Evolutionary conservation across 306 rosid genomes (phyloP).

Genomic region (Amphicarpaea edgeworthii): DNA sequence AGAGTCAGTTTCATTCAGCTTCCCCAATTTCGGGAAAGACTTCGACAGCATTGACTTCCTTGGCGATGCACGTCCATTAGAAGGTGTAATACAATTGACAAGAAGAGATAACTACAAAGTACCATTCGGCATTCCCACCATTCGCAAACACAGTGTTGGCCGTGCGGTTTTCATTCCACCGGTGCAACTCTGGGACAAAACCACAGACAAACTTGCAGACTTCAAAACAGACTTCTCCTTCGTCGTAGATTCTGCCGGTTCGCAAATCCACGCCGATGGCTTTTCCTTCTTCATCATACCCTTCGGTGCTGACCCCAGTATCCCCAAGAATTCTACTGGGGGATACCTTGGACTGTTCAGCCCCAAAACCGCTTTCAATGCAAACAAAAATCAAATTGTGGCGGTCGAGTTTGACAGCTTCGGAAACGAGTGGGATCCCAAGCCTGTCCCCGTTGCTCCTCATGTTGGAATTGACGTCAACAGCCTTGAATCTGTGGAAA

Average conservation of each 20-base stretch:
- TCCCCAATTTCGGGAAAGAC: no score
- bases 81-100: no score
- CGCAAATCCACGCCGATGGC: slow-evolving; percentile 51
- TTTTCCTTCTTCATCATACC: slow-evolving; percentile 63
- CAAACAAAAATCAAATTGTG: slow-evolving; percentile 32
- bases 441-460: not conserved
- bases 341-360: slow-evolving; percentile 25
- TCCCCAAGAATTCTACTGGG: slow-evolving; percentile 48
- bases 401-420: slow-evolving; percentile 42
- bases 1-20: no score
- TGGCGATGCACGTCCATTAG: no score
- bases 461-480: slow-evolving; percentile 66
- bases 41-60: no score
- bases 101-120: no score
- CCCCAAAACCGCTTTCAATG: slow-evolving; percentile 21
- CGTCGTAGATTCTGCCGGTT: no score
- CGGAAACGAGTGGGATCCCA: slow-evolving; percentile 54
- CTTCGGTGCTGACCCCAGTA: slow-evolving; percentile 7
- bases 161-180: not conserved
- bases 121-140: not conserved
- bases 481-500: not conserved
- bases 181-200: not conserved
- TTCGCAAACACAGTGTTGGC: slow-evolving; percentile 4
- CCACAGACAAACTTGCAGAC: not conserved
- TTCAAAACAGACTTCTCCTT: not conserved